A percentile compares a stretch with the other conserved stretches of the same genome.
Evolutionary conservation across 129 eudicot species (phyloP).

Genomic region (Flaveria robusta): DNA sequence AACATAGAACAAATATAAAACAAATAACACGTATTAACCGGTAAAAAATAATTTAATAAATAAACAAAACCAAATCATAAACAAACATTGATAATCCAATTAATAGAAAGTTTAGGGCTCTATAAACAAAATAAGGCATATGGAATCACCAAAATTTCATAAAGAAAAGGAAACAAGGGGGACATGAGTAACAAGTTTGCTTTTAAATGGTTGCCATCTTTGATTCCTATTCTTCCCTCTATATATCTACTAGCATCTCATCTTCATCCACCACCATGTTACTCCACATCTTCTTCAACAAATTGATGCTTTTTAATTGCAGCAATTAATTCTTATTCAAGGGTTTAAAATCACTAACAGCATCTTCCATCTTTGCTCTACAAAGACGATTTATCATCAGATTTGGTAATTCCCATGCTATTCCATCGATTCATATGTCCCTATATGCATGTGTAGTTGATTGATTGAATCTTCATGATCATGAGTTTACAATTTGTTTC

Average conservation of each 20-base stretch:
- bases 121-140: too few species aligned
- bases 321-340: not conserved
- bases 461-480: constrained; percentile 17
- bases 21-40: too few species aligned
- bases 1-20: too few species aligned
- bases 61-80: too few species aligned
- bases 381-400: constrained; percentile 7
- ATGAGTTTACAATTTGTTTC: constrained; percentile 3
- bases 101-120: too few species aligned
- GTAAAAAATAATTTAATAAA: too few species aligned
- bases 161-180: not conserved
- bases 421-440: not conserved
- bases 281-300: not conserved
- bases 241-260: constrained; percentile 1
- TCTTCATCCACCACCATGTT: not conserved
- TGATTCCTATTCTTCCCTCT: constrained; percentile 37
- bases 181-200: constrained; percentile 19
- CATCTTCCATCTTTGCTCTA: not conserved
- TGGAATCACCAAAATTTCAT: not conserved
- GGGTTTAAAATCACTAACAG: constrained; percentile 24
- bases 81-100: too few species aligned
- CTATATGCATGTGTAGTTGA: not conserved
- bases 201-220: constrained; percentile 40
- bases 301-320: not conserved
- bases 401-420: constrained; percentile 13